Base-by-base conservation (phyloP, 345 rosid species). In the Hirschfeldia incana region DNA sequence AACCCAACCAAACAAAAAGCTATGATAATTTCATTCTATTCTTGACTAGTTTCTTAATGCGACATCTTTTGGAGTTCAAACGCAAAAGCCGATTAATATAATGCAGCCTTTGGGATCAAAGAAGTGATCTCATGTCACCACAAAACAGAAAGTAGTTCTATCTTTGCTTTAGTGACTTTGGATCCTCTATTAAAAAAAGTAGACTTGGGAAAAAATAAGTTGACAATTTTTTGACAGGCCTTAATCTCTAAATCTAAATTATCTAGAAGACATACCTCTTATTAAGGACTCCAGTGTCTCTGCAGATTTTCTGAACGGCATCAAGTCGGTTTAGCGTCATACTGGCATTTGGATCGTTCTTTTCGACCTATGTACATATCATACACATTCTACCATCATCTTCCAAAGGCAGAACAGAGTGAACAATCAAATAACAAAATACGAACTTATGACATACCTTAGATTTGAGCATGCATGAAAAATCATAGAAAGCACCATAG, bases 401-500 rank as follows among this genome's bases (percentile, higher is more conserved):
- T 29, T 55, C 27, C 49, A 10, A 61, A 46, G 32, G n/a, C 28
- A 55, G 0, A 32, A 37, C 4, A 21, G 10, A 36, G 5, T 15
- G 16, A 16, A 60, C 32, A 60, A 13, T 26, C 5, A 53, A 72
- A 84, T 6, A 68, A 70, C 29, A 12, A 55, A 74, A 21, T 21
- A 21, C 21, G 21, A 21, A 21, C 21, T 12, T 6, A 10, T 16
- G n/a, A 1, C 69, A 28, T 88, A 87, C 97, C 97, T 94, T 92
- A 74, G 87, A 69, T 78, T 88, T 86, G 63, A 94, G 84, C 89
- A 89, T 83, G 81, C 85, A 82, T 33, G 92, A 88, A 78, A 90
- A 94, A 59, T 94, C 97, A 28, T 78, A 88, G 83, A 93, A 93
- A 49, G 93, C 93, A 28, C 93, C 92, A 84, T 95, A 95, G 72